Evolutionary conservation across 371 early-diverging fungal species (phyloP), one percentile per base, ranked within the genome.

Genomic region (Mucor mucedo): DNA sequence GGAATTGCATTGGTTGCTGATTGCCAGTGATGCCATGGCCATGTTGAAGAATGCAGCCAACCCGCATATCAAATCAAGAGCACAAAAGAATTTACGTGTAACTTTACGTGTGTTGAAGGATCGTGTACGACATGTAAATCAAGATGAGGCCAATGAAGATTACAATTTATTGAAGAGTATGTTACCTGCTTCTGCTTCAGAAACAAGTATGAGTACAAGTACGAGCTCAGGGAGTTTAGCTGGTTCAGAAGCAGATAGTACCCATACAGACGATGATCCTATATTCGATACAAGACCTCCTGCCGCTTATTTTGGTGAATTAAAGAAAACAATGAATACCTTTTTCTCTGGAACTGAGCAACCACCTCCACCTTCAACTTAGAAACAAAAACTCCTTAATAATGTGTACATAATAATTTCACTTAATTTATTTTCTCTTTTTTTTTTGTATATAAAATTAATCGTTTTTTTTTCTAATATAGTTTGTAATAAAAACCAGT

Each of bases 1-100:
- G 1, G 81, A 80, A 30, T 27, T 73, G 32, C 78, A 80, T 47
- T 78, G 76, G 76, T 30, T 80, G 5, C 9, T 73, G 16, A 62
- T 80, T 14, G 73, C 73, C 9, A 58, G 68, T 38, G 77, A 78
- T 57, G 73, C 72, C 13, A 64, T 72, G 65, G 47, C 53, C 1
- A 54, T 72, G 62, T 35, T 79, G 14, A 64, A 63, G 7, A 59
- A 63, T 7, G 68, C 75, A 0, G 55, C 62, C 2, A 70, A 79
- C 45, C 55, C 66, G 5, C 52, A 52, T 33, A 74, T 79, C n/a
- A 70, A 69, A n/a, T 27, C 42, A 47, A 66, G 69, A n/a, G 79
- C 79, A 7, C 45, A 65, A 11, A 55, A 55, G 27, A 76, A 72
- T 40, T 11, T 78, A 1, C 56, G 49, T 9, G 32, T 61, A 0